A percentile compares a stretch with the other conserved stretches of the same genome.
phyloP scores from a whole-genome alignment of 345 rosid species.

The Gossypium anomalum region DNA sequence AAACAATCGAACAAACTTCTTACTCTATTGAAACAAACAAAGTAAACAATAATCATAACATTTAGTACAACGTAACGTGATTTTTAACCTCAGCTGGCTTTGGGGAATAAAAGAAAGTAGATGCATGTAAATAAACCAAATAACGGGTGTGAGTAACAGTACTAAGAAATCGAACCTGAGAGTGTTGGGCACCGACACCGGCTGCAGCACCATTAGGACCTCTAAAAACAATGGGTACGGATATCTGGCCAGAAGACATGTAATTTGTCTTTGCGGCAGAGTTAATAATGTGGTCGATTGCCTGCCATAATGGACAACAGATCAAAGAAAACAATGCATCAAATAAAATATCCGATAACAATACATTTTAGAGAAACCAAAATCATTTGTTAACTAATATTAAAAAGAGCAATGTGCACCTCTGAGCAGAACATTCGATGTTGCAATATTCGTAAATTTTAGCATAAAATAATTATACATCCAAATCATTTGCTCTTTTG shows the following conservation, averaged over 20 bases:
- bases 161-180: constrained; percentile 35
- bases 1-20: not conserved
- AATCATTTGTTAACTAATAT: not conserved
- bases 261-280: constrained; percentile 83
- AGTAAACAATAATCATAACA: constrained; percentile 1
- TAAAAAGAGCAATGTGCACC: not conserved
- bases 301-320: constrained; percentile 35
- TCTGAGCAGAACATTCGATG: not conserved
- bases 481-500: not conserved
- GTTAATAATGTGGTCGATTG: constrained; percentile 88
- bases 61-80: not conserved
- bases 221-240: constrained; percentile 84
- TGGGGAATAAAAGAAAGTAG: not conserved
- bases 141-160: not conserved
- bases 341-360: not conserved
- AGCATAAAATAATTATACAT: not conserved
- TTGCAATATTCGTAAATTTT: not conserved
- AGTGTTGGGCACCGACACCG: constrained; percentile 98
- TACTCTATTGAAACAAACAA: not conserved
- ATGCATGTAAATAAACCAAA: constrained; percentile 3
- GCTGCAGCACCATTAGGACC: constrained; percentile 99
- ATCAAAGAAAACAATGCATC: constrained; percentile 3
- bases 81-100: not conserved
- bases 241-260: constrained; percentile 85
- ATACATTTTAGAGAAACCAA: not conserved